phyloP scores from a whole-genome alignment of 176 grass and related monocot genomes.

The Poa pratensis region DNA sequence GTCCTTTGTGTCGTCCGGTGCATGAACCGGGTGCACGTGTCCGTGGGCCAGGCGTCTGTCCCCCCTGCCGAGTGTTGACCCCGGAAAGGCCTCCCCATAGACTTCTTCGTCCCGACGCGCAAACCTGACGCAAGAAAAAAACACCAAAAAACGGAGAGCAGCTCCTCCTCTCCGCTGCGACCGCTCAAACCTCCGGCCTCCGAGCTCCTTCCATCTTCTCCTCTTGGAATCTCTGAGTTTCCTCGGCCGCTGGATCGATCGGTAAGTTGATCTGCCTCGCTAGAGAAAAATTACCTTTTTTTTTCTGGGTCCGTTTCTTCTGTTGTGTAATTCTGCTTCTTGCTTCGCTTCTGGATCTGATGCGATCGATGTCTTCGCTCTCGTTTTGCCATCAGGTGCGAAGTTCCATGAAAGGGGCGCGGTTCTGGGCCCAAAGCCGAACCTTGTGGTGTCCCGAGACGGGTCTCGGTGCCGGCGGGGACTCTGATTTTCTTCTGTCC shows the following conservation, averaged over 20 bases:
- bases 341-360: slow-evolving; percentile 52
- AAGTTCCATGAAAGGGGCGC: slow-evolving; percentile 53
- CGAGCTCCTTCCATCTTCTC: not conserved
- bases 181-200: slow-evolving; percentile 10
- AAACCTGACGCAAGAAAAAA: slow-evolving; percentile 33
- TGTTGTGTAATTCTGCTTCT: slow-evolving; percentile 21
- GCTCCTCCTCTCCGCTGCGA: slow-evolving; percentile 4
- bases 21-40: not conserved
- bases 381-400: slow-evolving; percentile 26
- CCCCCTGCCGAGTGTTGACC: slow-evolving; percentile 46
- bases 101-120: slow-evolving; percentile 53
- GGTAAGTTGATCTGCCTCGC: slow-evolving; percentile 9
- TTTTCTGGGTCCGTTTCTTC: not conserved
- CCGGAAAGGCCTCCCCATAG: slow-evolving; percentile 27
- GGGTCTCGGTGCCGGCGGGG: slow-evolving; percentile 17
- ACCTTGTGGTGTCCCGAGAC: slow-evolving; percentile 26
- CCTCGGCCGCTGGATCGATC: slow-evolving; percentile 16
- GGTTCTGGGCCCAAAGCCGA: slow-evolving; percentile 26
- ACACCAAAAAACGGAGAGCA: slow-evolving; percentile 19
- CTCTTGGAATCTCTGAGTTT: not conserved
- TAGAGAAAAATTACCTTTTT: not conserved
- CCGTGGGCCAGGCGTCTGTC: slow-evolving; percentile 22
- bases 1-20: fast-evolving
- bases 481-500: not conserved
- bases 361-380: not conserved